A percentile compares a stretch with the other conserved stretches of the same genome.
Conservation (phyloP, 164 flowering plant genomes). For the Berberis vulgaris region DNA sequence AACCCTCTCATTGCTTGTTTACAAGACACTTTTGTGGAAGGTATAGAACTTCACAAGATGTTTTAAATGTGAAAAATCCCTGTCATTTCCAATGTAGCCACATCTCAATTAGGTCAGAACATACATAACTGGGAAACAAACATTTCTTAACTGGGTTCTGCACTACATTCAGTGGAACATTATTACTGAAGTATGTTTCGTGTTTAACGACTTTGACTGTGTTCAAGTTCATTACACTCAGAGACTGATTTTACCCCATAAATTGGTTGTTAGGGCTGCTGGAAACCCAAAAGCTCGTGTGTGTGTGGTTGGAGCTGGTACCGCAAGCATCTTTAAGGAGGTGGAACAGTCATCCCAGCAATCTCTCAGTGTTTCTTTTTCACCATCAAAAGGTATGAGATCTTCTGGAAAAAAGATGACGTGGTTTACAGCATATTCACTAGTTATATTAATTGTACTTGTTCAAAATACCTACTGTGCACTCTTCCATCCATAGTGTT, state of each 20-base stretch:
- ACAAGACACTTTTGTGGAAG: too few species aligned
- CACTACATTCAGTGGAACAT: too few species aligned
- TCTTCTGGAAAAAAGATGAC: neutral
- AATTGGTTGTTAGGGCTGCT: constrained; percentile 52
- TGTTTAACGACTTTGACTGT: neutral
- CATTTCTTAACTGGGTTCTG: too few species aligned
- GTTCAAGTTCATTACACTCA: neutral
- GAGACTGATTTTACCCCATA: constrained; percentile 1
- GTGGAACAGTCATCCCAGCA: constrained; percentile 23
- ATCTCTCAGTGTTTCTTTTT: constrained; percentile 53
- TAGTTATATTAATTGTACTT: neutral
- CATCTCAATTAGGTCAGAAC: too few species aligned
- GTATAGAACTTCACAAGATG: too few species aligned
- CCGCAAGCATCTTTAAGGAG: constrained; percentile 68
- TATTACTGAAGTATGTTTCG: too few species aligned
- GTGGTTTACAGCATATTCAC: neutral
- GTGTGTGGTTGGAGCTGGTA: constrained; percentile 90
- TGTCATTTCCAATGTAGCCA: too few species aligned
- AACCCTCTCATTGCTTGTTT: too few species aligned
- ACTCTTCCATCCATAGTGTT: too few species aligned
- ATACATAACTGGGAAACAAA: too few species aligned
- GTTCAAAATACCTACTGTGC: neutral
- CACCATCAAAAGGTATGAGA: constrained; percentile 76
- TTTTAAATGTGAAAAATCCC: too few species aligned
- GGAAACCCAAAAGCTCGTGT: constrained; percentile 55